Evolutionary conservation across 148 eudicot genomes (phyloP), one percentile per base, ranked within the genome.

Genomic region (Talinum fruticosum): DNA sequence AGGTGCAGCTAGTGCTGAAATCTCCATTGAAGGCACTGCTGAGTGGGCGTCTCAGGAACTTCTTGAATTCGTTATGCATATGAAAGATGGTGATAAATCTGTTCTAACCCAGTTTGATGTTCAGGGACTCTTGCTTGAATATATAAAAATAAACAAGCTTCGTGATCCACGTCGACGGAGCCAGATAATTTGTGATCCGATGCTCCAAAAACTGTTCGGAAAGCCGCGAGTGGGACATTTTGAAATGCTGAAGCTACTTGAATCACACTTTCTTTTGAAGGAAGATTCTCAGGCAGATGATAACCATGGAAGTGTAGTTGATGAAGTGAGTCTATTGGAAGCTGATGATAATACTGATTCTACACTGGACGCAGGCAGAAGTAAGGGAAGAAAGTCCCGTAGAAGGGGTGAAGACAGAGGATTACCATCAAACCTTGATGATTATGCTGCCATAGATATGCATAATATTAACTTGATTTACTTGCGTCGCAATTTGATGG

Each of bases 221-320:
- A 96, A 96, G 83, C 85, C 97, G 69, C 91, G 97, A 74, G 97
- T 93, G 75, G 99, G 93, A 53, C 99, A 96, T 84, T 93, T 96
- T 88, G 99, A 96, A 88, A 96, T 96, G 99, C 83, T 96, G 76
- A 96, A 96, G 84, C 99, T 96, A 74, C 90, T 96, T 34, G 99
- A 96, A 75, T 93, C 91, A 61, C 99, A 96, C 80, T 96, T 93
- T 82, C 81, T 90, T 75, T 49, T 87, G 44, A 90, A 89, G 80
- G 95, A 93, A 41, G 91, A 94, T 81, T 69, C 87, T 77, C 94
- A 85, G 72, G 87, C 59, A 57, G 98, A 91, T 84, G 97, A 96
- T 84, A 83, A 85, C 79, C 95, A 91, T 75, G 97, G 92, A 74
- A 88, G 80, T 76, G 91, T 85, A 76, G 90, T 88, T 85, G 93